phyloP scores from a whole-genome alignment of 2,329 filamentous ascomycete genomes.

The Arthrobotrys sinensis region DNA sequence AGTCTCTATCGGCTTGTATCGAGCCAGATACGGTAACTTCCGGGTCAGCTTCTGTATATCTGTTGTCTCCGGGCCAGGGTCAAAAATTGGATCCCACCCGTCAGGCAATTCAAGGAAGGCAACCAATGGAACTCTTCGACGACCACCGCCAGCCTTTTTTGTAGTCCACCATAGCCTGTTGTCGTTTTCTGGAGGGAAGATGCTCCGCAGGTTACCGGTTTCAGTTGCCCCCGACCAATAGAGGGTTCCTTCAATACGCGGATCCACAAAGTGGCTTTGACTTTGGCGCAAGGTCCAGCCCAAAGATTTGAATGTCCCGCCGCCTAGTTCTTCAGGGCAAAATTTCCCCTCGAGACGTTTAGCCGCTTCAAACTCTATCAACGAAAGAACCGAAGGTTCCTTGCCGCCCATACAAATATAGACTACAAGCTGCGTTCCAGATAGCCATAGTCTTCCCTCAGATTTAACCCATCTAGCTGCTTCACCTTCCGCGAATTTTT shows the following conservation, averaged over 20 bases:
- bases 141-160: not conserved
- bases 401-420: constrained; percentile 17
- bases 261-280: constrained; percentile 26
- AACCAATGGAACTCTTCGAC: constrained; percentile 21
- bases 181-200: constrained; percentile 35
- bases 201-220: not conserved
- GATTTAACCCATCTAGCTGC: constrained; percentile 29
- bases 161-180: constrained; percentile 23
- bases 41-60: constrained; percentile 20
- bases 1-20: constrained; percentile 36
- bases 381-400: not conserved
- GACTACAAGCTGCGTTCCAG: constrained; percentile 12
- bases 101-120: constrained; percentile 9
- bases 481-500: constrained; percentile 30
- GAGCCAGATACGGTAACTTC: constrained; percentile 30
- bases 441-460: constrained; percentile 10
- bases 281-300: constrained; percentile 16
- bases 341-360: constrained; percentile 3
- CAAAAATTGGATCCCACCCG: not conserved
- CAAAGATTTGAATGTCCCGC: constrained; percentile 22
- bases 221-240: constrained; percentile 9
- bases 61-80: not conserved
- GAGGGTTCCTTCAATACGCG: constrained; percentile 26
- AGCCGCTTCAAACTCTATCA: constrained; percentile 10
- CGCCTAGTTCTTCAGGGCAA: constrained; percentile 19